phyloP scores from a whole-genome alignment of 495 filamentous ascomycete species.

The Cenococcum geophilum region DNA sequence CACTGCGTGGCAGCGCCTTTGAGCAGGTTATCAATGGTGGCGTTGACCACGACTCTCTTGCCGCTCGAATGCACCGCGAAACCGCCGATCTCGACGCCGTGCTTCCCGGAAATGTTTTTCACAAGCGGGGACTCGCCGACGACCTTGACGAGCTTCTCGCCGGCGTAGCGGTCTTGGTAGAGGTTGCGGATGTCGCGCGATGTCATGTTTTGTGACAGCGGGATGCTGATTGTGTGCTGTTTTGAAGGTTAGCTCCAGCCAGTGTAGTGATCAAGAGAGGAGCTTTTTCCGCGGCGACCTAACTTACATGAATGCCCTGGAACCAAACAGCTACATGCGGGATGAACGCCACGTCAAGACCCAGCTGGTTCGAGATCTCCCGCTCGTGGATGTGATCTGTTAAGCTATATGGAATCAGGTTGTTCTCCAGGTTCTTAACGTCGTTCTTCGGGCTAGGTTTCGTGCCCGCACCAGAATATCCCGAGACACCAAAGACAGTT shows the following conservation, averaged over 20 bases:
- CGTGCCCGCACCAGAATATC: slow-evolving; percentile 93
- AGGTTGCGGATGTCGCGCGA: slow-evolving; percentile 88
- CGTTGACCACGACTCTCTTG: slow-evolving; percentile 87
- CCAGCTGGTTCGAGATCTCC: slow-evolving; percentile 78
- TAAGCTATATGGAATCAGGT: slow-evolving; percentile 87
- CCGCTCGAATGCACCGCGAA: slow-evolving; percentile 86
- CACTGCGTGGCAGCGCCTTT: slow-evolving; percentile 97
- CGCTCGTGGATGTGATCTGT: slow-evolving; percentile 95
- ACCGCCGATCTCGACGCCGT: slow-evolving; percentile 91
- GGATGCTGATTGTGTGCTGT: slow-evolving; percentile 81
- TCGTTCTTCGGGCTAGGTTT: slow-evolving; percentile 97
- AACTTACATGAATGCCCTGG: slow-evolving; percentile 69
- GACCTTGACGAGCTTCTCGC: slow-evolving; percentile 89
- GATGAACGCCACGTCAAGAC: slow-evolving; percentile 73
- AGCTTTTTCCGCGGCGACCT: background rate
- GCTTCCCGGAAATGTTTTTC: slow-evolving; percentile 81
- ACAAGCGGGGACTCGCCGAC: slow-evolving; percentile 81
- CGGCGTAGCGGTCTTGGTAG: slow-evolving; percentile 93
- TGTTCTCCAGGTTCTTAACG: slow-evolving; percentile 76
- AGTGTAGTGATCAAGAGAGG: slow-evolving; percentile 23
- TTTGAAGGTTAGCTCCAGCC: background rate
- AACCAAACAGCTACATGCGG: slow-evolving; percentile 97
- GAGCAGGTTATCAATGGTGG: slow-evolving; percentile 94
- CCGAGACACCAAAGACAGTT: slow-evolving; percentile 86
- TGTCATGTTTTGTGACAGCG: slow-evolving; percentile 74